Evolutionary conservation across 2,329 filamentous ascomycete species (phyloP).

Genomic region (Chaetomium sp.): DNA sequence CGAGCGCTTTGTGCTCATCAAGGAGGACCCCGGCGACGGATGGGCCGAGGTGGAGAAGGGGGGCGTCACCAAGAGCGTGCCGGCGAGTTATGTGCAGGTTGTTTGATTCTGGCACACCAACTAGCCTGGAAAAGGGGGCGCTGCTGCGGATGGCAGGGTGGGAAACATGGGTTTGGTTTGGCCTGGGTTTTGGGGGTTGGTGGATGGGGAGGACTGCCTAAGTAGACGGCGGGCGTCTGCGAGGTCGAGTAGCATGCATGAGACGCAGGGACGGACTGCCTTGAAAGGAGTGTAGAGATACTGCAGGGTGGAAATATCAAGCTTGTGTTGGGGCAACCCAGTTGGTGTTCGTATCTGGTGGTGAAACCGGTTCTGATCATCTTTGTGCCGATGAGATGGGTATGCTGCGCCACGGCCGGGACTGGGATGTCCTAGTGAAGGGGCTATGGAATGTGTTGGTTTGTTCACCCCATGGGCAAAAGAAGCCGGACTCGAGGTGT

Average conservation of each 20-base stretch:
- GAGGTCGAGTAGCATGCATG: neutral
- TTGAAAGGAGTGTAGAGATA: neutral
- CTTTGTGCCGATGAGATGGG: neutral
- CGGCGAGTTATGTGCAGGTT: conserved; percentile 87
- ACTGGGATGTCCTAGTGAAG: neutral
- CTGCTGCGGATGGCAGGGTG: neutral
- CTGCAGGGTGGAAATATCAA: neutral
- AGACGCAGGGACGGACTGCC: neutral
- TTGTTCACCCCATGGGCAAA: too few relatives aligned
- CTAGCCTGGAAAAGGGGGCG: neutral
- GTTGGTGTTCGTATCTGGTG: neutral
- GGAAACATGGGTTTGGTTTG: neutral
- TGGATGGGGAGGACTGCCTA: neutral
- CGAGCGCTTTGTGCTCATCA: conserved; percentile 87
- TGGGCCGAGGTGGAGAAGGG: conserved; percentile 97
- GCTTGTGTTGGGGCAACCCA: conserved; percentile 9
- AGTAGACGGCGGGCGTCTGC: neutral
- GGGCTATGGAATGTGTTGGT: neutral
- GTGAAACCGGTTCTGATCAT: neutral
- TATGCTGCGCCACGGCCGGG: neutral
- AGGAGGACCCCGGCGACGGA: conserved; percentile 85
- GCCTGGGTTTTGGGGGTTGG: neutral
- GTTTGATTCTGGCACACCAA: conserved; percentile 55
- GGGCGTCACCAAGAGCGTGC: conserved; percentile 83
- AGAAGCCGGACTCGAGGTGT: too few relatives aligned